Conservation (phyloP, 768 basidiomycete species). For the Rubroboletus satanas region DNA sequence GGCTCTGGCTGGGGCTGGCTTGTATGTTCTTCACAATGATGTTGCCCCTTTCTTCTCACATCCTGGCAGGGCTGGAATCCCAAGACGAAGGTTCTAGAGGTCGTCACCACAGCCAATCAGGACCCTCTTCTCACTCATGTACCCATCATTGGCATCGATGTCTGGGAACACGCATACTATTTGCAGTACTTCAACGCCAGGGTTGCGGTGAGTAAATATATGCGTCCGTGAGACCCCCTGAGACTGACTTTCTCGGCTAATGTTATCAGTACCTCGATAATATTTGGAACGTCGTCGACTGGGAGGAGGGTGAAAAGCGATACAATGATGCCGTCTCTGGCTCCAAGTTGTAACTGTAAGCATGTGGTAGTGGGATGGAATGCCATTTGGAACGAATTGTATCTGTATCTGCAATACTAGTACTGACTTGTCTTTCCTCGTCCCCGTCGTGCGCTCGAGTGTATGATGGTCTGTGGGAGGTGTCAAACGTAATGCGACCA, state of each 20-base stretch:
- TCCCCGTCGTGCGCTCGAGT: too few relatives aligned
- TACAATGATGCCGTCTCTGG: conserved; percentile 41
- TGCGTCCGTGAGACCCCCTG: neutral
- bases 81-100: conserved; percentile 68
- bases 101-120: conserved; percentile 92
- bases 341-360: conserved; percentile 35
- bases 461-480: neutral
- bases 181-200: conserved; percentile 97
- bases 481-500: neutral
- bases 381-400: neutral
- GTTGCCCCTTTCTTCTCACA: neutral
- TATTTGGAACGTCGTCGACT: conserved; percentile 71
- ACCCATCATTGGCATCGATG: conserved; percentile 88
- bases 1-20: conserved; percentile 98
- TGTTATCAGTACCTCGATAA: conserved; percentile 61
- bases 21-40: conserved; percentile 42
- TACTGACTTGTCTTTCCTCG: neutral
- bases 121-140: conserved; percentile 77
- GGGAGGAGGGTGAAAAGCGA: conserved; percentile 72
- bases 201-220: conserved; percentile 62
- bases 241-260: neutral
- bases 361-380: neutral
- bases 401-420: conserved; percentile 1
- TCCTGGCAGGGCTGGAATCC: conserved; percentile 65
- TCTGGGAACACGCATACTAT: conserved; percentile 98